A percentile compares a stretch with the other conserved stretches of the same genome.
Conservation (phyloP, 2,329 filamentous ascomycete genomes). For the Botrytis aclada region DNA sequence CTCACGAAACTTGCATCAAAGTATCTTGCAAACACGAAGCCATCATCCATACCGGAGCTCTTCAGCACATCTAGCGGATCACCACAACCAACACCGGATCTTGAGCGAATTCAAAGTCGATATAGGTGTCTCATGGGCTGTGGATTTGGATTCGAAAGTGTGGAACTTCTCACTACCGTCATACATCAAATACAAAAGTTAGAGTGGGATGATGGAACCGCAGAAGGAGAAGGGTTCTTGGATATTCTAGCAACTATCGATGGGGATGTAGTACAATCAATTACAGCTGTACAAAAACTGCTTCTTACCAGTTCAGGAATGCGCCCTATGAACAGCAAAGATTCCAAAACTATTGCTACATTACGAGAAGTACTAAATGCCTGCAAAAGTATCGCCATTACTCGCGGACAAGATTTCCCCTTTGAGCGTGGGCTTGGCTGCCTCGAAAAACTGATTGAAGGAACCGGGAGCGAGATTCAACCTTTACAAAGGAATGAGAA, state of each 20-base stretch:
- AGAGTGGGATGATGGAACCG: background rate
- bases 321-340: conserved; percentile 22
- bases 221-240: conserved; percentile 21
- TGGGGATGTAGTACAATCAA: conserved; percentile 33
- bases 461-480: background rate
- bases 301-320: conserved; percentile 22
- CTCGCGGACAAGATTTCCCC: conserved; percentile 15
- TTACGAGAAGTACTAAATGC: conserved; percentile 19
- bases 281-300: conserved; percentile 32
- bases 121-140: conserved; percentile 39
- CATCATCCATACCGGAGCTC: conserved; percentile 24
- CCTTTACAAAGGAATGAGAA: background rate
- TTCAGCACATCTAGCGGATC: conserved; percentile 17
- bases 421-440: conserved; percentile 27
- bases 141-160: conserved; percentile 36
- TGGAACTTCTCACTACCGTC: conserved; percentile 26
- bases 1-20: conserved; percentile 38
- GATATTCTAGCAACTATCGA: conserved; percentile 37
- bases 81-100: conserved; percentile 15
- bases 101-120: conserved; percentile 28
- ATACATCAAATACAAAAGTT: conserved; percentile 23
- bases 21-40: conserved; percentile 34
- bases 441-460: conserved; percentile 21
- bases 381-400: conserved; percentile 12
- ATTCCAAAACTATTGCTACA: conserved; percentile 15